phyloP scores from a whole-genome alignment of 2,329 filamentous ascomycete genomes.

The Phoma sp. region DNA sequence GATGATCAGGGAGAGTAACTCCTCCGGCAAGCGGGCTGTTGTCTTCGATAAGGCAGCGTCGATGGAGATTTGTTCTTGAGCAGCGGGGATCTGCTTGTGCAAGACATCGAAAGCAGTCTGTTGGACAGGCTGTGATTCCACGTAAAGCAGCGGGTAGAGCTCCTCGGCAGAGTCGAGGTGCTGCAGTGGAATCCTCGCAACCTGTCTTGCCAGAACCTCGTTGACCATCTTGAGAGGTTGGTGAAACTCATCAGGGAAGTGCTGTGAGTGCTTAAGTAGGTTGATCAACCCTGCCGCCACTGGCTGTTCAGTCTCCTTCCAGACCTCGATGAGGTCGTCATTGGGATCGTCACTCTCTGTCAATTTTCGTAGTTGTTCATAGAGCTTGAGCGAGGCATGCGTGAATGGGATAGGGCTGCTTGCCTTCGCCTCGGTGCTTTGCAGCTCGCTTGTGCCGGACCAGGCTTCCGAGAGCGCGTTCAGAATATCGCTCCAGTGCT shows the following conservation, averaged over 20 bases:
- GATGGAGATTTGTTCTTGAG: conserved; percentile 82
- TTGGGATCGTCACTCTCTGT: conserved; percentile 68
- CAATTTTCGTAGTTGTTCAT: conserved; percentile 66
- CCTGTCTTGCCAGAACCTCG: conserved; percentile 71
- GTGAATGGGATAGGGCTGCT: conserved; percentile 60
- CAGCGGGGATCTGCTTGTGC: conserved; percentile 76
- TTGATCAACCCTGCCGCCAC: conserved; percentile 66
- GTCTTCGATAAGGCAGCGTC: conserved; percentile 75
- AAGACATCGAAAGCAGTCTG: conserved; percentile 80
- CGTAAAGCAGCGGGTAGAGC: conserved; percentile 77
- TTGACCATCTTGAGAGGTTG: conserved; percentile 79
- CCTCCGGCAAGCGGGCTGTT: conserved; percentile 76
- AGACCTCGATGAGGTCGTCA: conserved; percentile 81
- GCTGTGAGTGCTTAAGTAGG: conserved; percentile 64
- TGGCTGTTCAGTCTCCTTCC: conserved; percentile 64
- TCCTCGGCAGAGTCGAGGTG: conserved; percentile 69
- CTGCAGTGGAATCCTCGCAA: conserved; percentile 67
- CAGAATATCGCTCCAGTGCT: conserved; percentile 73
- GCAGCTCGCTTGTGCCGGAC: conserved; percentile 34
- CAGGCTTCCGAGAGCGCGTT: conserved; percentile 46
- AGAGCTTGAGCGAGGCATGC: conserved; percentile 75
- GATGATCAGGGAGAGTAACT: conserved; percentile 81
- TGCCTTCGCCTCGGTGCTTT: conserved; percentile 29
- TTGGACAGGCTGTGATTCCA: conserved; percentile 76
- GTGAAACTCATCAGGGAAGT: conserved; percentile 59